Evolutionary conservation across 768 basidiomycete genomes (phyloP).

Genomic region (Leucosporidium scottii): DNA sequence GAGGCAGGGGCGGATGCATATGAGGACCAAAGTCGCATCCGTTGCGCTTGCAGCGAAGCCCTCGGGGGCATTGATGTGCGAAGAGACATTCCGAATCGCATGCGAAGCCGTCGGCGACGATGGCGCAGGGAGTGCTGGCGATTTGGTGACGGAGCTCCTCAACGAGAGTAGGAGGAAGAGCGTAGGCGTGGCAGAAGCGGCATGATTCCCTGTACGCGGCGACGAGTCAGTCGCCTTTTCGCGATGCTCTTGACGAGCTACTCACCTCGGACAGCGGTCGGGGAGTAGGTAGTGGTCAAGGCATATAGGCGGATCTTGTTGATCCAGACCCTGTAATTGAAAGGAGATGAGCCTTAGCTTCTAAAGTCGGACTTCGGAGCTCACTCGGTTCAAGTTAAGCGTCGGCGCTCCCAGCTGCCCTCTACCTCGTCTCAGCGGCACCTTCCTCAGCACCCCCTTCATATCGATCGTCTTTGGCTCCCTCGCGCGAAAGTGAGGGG

Average conservation of each 20-base stretch:
- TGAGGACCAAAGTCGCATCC: neutral
- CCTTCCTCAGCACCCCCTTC: neutral
- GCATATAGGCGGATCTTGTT: constrained; percentile 13
- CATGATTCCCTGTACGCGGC: neutral
- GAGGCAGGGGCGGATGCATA: neutral
- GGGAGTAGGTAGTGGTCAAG: constrained; percentile 11
- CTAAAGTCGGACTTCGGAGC: neutral
- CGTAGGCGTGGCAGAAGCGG: neutral
- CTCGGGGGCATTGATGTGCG: neutral
- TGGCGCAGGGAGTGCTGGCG: neutral
- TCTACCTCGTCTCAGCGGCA: neutral
- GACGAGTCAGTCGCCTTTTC: too few relatives aligned
- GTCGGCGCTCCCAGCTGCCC: neutral
- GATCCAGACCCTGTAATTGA: too few relatives aligned
- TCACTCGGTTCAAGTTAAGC: constrained; percentile 3
- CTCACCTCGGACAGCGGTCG: neutral
- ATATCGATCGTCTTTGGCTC: constrained; percentile 1
- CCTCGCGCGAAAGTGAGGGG: neutral
- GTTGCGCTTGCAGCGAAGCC: neutral
- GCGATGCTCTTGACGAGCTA: neutral
- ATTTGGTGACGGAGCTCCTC: neutral
- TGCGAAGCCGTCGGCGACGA: neutral
- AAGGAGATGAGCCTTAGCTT: too few relatives aligned
- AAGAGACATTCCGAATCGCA: neutral
- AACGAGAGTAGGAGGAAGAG: neutral